Base-by-base conservation (phyloP, 495 filamentous ascomycete species). In the Penicillium turbatum region DNA sequence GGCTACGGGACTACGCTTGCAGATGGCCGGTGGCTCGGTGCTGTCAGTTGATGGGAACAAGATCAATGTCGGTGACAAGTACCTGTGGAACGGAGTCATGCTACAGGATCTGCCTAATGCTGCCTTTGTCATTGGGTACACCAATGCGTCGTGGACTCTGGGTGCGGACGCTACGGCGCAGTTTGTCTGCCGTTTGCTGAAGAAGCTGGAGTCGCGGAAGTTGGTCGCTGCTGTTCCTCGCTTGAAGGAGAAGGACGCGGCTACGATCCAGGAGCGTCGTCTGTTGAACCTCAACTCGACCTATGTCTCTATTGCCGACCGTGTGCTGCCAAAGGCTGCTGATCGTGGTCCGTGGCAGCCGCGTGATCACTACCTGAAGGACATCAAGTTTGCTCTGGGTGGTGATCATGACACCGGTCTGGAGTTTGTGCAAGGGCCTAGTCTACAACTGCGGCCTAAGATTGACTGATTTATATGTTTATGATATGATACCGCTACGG, bases 1-100 rank as follows among this genome's bases (percentile, higher is more conserved):
- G 0, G 87, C 88, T 0, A 93, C 88, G 0, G 88, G 88, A 1
- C 71, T 93, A 1, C 76, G 77, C 38, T 60, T 89, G 37, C 68
- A 69, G 16, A 63, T 88, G 8, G 77, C 79, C 0, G 79, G 79
- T 19, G 73, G 74, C 6, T 68, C 82, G 4, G 47, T 57, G 0
- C 47, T 86, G 12, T 60, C 61, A 3, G 80, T 88, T 0, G 81
- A 89, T 60, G 80, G 77, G n/a, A 51, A 72, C 17, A 71, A 71
- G 16, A 46, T 83, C 30, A 62, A 80, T 5, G 55, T 78, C 36
- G 54, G 61, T 8, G 65, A 74, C 3, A 77, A 78, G 53, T 75
- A 72, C 56, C 54, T 84, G 24, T 85, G 83, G 82, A 78, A 81
- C 51, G 76, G 80, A 1, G 62, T 77, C 11, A 85, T 86, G 82